phyloP scores from a whole-genome alignment of 495 filamentous ascomycete genomes.

The Aspergillus diversus region DNA sequence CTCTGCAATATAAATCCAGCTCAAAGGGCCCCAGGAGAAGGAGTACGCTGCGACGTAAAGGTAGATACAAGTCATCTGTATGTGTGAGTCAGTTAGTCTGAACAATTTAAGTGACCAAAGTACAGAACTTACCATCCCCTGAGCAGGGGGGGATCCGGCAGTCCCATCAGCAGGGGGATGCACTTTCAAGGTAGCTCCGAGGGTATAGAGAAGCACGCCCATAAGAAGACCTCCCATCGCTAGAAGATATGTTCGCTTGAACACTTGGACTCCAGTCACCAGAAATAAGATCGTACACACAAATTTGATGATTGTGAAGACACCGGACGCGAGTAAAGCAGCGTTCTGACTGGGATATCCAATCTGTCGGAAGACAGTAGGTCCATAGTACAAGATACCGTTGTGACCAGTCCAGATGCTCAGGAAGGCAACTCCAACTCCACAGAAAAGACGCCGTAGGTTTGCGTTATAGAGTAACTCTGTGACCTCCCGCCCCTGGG shows the following conservation, averaged over 20 bases:
- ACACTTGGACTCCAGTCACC: constrained; percentile 67
- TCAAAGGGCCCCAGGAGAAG: constrained; percentile 45
- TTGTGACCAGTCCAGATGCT: constrained; percentile 59
- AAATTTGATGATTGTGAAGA: constrained; percentile 58
- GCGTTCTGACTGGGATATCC: constrained; percentile 48
- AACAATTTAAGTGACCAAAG: constrained; percentile 54
- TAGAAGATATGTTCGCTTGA: constrained; percentile 68
- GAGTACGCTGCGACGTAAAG: constrained; percentile 54
- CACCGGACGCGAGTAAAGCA: constrained; percentile 53
- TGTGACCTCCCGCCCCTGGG: constrained; percentile 50
- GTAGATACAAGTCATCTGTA: constrained; percentile 40
- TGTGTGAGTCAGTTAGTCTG: constrained; percentile 48
- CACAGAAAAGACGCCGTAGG: constrained; percentile 46
- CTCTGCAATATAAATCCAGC: constrained; percentile 60
- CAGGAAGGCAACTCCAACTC: constrained; percentile 53
- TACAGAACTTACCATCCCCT: constrained; percentile 67
- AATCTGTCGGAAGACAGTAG: constrained; percentile 54
- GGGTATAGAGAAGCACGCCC: constrained; percentile 72
- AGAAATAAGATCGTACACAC: constrained; percentile 64
- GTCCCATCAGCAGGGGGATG: constrained; percentile 39
- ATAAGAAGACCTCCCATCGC: constrained; percentile 71
- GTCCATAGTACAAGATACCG: constrained; percentile 54
- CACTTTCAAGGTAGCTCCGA: constrained; percentile 66
- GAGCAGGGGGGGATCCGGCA: background rate
- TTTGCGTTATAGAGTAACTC: constrained; percentile 42